These are phyloP conservation scores for Podaxis pistillaris DNA, from an alignment of 768 basidiomycete genomes.

Conservation along the genomic window DNA sequence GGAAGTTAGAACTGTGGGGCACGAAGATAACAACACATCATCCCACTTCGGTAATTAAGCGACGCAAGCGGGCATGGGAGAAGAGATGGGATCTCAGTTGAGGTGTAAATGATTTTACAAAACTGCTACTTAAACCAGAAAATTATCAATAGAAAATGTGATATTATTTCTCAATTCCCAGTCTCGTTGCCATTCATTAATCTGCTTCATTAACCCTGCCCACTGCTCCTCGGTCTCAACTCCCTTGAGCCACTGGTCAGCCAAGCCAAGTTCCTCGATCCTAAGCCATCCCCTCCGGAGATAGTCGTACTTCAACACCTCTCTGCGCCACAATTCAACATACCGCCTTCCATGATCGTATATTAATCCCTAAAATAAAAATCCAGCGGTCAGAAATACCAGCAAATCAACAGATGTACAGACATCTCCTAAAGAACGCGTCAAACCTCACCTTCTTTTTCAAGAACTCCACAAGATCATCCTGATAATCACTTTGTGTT, in stretches of 20 bases:
- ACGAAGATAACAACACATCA: background rate
- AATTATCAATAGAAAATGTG: slow-evolving; percentile 13
- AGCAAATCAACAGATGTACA: background rate
- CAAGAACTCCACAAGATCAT: slow-evolving; percentile 33
- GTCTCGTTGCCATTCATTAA: slow-evolving; percentile 49
- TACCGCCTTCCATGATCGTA: slow-evolving; percentile 41
- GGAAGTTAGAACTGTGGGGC: background rate
- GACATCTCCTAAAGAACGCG: background rate
- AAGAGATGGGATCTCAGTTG: slow-evolving; percentile 10
- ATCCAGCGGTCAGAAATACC: background rate
- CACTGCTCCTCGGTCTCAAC: slow-evolving; percentile 51
- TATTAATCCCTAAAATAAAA: slow-evolving; percentile 31
- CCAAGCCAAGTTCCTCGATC: slow-evolving; percentile 38
- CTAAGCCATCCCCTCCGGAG: slow-evolving; percentile 44
- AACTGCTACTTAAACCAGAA: background rate
- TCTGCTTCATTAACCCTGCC: slow-evolving; percentile 44
- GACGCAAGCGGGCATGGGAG: background rate
- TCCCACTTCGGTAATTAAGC: background rate
- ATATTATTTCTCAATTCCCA: slow-evolving; percentile 44
- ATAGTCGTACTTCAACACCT: slow-evolving; percentile 28
- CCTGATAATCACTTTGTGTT: slow-evolving; percentile 40
- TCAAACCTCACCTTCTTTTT: slow-evolving; percentile 27
- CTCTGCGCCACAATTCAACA: slow-evolving; percentile 50
- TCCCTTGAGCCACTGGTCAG: slow-evolving; percentile 44
- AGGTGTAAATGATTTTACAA: slow-evolving; percentile 3